Evolutionary conservation across 2,329 filamentous ascomycete genomes (phyloP).

Genomic region (Fusarium keratoplasticum): DNA sequence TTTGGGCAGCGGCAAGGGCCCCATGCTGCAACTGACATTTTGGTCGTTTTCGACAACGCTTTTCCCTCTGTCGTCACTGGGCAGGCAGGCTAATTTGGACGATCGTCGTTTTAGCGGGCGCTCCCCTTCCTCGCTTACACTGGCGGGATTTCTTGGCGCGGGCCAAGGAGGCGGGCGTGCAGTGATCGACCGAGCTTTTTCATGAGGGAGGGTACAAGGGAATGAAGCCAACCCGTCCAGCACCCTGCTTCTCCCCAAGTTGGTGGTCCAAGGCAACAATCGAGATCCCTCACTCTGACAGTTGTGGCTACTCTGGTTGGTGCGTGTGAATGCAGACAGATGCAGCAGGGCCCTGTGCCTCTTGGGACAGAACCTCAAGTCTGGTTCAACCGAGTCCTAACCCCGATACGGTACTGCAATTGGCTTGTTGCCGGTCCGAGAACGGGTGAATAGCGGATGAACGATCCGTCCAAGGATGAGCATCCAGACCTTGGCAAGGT

Average conservation of each 20-base stretch:
- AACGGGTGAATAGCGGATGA: conserved; percentile 4
- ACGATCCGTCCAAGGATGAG: conserved; percentile 16
- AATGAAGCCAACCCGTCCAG: conserved; percentile 32
- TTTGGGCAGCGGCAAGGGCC: conserved; percentile 34
- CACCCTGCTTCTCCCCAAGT: conserved; percentile 31
- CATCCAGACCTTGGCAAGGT: conserved; percentile 16
- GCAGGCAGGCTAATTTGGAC: conserved; percentile 44
- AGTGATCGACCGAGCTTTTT: conserved; percentile 43
- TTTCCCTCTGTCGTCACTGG: conserved; percentile 36
- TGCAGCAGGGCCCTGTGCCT: conserved; percentile 7
- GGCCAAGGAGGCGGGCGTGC: conserved; percentile 31
- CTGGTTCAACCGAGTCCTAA: conserved; percentile 26
- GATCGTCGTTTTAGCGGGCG: conserved; percentile 47
- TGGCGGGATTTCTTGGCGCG: conserved; percentile 41
- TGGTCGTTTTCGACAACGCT: conserved; percentile 12
- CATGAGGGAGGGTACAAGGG: conserved; percentile 32
- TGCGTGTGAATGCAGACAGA: conserved; percentile 16
- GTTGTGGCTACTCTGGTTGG: conserved; percentile 27
- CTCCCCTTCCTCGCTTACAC: conserved; percentile 46
- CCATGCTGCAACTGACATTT: conserved; percentile 24
- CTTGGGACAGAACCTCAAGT: conserved; percentile 2
- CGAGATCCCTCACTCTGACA: conserved; percentile 30
- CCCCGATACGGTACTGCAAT: not conserved
- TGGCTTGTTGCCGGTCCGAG: conserved; percentile 8
- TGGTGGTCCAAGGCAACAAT: conserved; percentile 28